Base-by-base conservation (phyloP, 371 early-diverging fungal genomes). In the Vairimorpha ceranae region DNA sequence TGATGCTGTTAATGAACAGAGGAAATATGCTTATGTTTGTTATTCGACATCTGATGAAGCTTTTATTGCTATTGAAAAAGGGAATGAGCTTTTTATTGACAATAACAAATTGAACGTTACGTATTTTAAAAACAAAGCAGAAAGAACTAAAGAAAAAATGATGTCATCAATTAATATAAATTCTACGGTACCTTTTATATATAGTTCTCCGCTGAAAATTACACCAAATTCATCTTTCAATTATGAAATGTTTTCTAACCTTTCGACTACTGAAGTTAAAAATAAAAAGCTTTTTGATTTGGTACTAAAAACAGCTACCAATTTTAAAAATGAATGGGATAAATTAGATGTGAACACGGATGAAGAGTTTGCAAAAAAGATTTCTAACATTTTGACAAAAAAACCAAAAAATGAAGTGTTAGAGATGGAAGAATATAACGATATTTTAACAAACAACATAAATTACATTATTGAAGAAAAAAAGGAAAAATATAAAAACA, bases 301-400 rank as follows among this genome's bases (percentile, higher is more conserved):
- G 25, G 74, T 83, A 17, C 63, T 79, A 1, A 65, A 64, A 25
- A 32, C 74, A 1, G 83, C 83, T 10, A 77, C 69, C n/a, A 70
- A 35, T 60, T 80, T 76, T 65, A 56, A 63, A 30, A 67, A 76
- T 17, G 65, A 80, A 66, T 82, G 79, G 72, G 52, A 45, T 8
- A 17, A 56, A 15, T 72, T 77, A 14, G 77, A 79, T n/a, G 76
- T 80, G 17, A 41, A 52, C 21, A 72, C 76, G 10, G 70, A 66
- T 41, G 74, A 70, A 25, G 84, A 80, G 45, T 83, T 83, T 74
- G 73, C 84, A n/a, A 64, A 66, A 35, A 79, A 77, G 54, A 76
- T 82, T 8, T 75, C 80, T 15, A 72, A 65, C 32, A 51, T 77
- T 65, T 70, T 82, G 10, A 43, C 71, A 15, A 74, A 71, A 54